These are phyloP conservation scores for Camellia oleifera DNA, from an alignment of 179 eudicot genomes.

Conservation along the genomic window DNA sequence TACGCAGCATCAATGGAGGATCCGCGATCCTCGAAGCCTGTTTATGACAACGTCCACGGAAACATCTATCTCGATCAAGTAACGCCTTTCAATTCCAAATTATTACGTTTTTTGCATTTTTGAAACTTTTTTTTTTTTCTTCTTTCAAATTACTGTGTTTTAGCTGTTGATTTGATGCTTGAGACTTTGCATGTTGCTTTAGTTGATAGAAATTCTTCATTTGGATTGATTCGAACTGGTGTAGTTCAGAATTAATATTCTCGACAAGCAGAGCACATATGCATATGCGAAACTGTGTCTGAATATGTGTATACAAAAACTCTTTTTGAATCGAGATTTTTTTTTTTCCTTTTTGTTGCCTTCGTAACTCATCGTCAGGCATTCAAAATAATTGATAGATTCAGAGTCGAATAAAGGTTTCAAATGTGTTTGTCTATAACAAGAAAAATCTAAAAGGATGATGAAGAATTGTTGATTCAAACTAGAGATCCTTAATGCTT, in stretches of 20 bases:
- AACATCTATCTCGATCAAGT: constrained; percentile 59
- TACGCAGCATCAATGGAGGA: constrained; percentile 26
- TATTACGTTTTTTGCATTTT: not conserved
- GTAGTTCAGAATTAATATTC: not conserved
- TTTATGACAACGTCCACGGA: constrained; percentile 62
- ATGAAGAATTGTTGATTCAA: not conserved
- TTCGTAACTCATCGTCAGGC: not conserved
- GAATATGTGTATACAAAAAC: not conserved
- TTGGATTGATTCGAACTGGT: not conserved
- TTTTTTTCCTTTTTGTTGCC: not conserved
- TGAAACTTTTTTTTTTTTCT: not conserved
- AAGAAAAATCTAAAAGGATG: not conserved
- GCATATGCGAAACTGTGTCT: not conserved
- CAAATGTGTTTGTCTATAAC: not conserved
- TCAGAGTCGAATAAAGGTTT: not conserved
- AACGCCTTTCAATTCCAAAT: not conserved
- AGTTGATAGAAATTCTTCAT: constrained; percentile 9
- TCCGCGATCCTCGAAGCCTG: constrained; percentile 38
- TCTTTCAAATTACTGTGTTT: not conserved
- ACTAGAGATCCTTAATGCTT: not conserved
- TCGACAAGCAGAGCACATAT: no score
- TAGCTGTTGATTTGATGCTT: not conserved
- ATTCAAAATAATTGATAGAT: not conserved
- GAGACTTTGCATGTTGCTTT: not conserved
- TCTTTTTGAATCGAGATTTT: not conserved